Conservation (phyloP, 169 alveolate genomes). For the Plasmodium reichenowi region DNA sequence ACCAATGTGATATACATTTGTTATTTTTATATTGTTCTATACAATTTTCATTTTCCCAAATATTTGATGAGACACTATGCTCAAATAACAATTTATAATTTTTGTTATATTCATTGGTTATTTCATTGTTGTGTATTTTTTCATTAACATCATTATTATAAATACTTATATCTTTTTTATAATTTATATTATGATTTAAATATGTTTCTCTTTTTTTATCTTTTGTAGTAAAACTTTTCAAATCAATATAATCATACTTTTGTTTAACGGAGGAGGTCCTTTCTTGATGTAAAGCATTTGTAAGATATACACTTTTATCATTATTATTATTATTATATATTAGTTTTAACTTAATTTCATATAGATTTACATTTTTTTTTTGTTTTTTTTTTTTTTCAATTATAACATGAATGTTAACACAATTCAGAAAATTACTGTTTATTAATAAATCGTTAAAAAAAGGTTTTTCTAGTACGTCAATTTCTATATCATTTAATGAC, state of each 20-base stretch:
- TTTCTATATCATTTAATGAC: slow-evolving; percentile 31
- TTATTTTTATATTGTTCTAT: neutral
- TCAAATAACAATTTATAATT: neutral
- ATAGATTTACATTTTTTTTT: slow-evolving; percentile 20
- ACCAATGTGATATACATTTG: neutral
- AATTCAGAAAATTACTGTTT: slow-evolving; percentile 13
- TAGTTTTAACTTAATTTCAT: slow-evolving; percentile 41
- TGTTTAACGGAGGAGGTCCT: neutral
- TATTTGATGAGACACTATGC: neutral
- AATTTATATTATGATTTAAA: neutral
- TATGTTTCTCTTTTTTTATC: neutral
- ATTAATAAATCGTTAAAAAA: slow-evolving; percentile 30
- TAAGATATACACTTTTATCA: neutral
- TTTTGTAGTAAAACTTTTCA: too few species aligned
- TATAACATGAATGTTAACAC: slow-evolving; percentile 32
- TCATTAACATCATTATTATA: neutral
- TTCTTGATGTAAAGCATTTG: neutral
- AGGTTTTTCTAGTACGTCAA: slow-evolving; percentile 23
- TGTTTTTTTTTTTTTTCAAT: slow-evolving; percentile 28
- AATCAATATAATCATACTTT: too few species aligned
- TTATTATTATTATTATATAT: slow-evolving; percentile 6
- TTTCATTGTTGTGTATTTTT: neutral
- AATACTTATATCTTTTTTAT: neutral
- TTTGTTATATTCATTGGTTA: neutral
- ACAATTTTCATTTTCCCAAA: neutral